A percentile compares a stretch with the other conserved stretches of the same genome.
These are phyloP conservation scores for Colletotrichum scovillei DNA, from an alignment of 2,329 filamentous ascomycete species.

Conservation along the genomic window DNA sequence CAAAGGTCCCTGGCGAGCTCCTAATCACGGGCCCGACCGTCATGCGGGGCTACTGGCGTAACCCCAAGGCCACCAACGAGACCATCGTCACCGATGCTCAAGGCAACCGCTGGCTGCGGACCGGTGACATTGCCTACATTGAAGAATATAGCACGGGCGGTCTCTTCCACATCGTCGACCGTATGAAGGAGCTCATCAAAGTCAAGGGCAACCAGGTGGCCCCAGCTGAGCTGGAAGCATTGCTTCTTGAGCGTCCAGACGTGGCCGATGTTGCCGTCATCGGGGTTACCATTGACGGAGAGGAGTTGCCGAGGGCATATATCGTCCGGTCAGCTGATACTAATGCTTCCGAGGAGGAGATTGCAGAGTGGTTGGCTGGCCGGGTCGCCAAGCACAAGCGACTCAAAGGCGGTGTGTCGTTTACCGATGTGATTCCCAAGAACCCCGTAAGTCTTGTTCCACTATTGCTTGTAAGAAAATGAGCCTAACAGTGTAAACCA, in stretches of 20 bases:
- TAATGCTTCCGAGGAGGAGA: slow-evolving; percentile 63
- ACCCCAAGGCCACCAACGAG: slow-evolving; percentile 72
- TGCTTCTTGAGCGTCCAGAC: slow-evolving; percentile 50
- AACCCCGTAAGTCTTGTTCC: slow-evolving; percentile 58
- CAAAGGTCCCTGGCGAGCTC: slow-evolving; percentile 73
- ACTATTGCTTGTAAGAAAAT: slow-evolving; percentile 3
- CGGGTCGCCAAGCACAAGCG: slow-evolving; percentile 75
- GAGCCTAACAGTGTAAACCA: slow-evolving; percentile 39
- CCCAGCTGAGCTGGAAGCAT: slow-evolving; percentile 60
- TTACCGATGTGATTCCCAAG: slow-evolving; percentile 73
- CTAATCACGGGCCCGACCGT: slow-evolving; percentile 79
- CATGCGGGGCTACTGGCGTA: slow-evolving; percentile 82
- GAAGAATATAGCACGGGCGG: slow-evolving; percentile 64
- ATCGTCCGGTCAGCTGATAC: slow-evolving; percentile 60
- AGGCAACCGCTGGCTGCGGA: slow-evolving; percentile 75
- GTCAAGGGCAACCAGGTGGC: slow-evolving; percentile 70
- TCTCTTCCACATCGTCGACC: slow-evolving; percentile 75
- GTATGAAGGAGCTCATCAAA: slow-evolving; percentile 75
- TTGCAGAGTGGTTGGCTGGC: slow-evolving; percentile 72
- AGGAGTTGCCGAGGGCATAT: slow-evolving; percentile 73
- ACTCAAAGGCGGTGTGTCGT: slow-evolving; percentile 76
- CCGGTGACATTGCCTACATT: slow-evolving; percentile 79
- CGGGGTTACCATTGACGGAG: slow-evolving; percentile 64
- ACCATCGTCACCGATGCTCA: slow-evolving; percentile 60
- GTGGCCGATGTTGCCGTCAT: slow-evolving; percentile 75